These are phyloP conservation scores for Alternaria consortialis DNA, from an alignment of 2,329 filamentous ascomycete genomes.

Conservation along the genomic window DNA sequence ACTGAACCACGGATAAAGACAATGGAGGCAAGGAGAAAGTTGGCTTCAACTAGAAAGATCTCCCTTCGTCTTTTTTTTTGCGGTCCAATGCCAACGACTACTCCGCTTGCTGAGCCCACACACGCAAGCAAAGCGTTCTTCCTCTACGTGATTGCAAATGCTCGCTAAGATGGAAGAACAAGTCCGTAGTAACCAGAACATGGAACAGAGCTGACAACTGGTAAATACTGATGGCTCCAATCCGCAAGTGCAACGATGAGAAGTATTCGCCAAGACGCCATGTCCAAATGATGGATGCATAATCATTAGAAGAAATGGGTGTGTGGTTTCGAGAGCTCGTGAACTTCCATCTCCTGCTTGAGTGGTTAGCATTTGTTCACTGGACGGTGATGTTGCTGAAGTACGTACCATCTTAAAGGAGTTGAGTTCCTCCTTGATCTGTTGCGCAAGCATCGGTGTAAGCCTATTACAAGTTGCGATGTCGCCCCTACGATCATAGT, in stretches of 20 bases:
- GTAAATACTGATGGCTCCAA: constrained; percentile 53
- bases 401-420: constrained; percentile 94
- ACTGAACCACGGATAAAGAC: constrained; percentile 37
- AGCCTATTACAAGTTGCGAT: constrained; percentile 97
- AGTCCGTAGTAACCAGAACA: constrained; percentile 54
- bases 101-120: constrained; percentile 30
- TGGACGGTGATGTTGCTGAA: not conserved
- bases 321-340: constrained; percentile 98
- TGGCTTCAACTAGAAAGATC: constrained; percentile 34
- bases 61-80: constrained; percentile 27
- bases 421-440: constrained; percentile 99
- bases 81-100: constrained; percentile 32
- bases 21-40: constrained; percentile 40
- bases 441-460: constrained; percentile 95
- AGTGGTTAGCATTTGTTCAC: constrained; percentile 52
- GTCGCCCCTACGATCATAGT: constrained; percentile 95
- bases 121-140: constrained; percentile 32
- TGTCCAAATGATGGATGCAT: constrained; percentile 53
- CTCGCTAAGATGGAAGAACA: constrained; percentile 54
- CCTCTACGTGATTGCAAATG: constrained; percentile 50
- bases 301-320: constrained; percentile 95
- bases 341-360: constrained; percentile 97
- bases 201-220: constrained; percentile 51
- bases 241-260: constrained; percentile 46
- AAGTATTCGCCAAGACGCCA: constrained; percentile 54